Percentiles rank a stretch among this genome's conserved stretches.
These are phyloP conservation scores for Gossypium aridum DNA, from an alignment of 441 rosid genomes.

Conservation along the genomic window DNA sequence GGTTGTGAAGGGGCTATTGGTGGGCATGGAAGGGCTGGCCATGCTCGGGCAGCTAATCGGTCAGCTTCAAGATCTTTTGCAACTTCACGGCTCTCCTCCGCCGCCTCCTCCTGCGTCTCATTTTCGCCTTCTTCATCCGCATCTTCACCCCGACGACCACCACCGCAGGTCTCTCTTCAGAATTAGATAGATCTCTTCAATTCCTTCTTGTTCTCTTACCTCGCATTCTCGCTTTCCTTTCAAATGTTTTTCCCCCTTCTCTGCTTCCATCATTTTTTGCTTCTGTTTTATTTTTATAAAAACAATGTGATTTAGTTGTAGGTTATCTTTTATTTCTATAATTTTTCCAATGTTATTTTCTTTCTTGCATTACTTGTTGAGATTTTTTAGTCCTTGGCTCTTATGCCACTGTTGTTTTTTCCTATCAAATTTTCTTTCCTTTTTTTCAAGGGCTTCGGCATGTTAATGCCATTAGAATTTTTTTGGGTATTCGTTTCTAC, in stretches of 20 bases:
- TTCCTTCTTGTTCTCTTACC: slow-evolving; percentile 6
- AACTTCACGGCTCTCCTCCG: slow-evolving; percentile 65
- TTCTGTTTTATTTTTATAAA: not conserved
- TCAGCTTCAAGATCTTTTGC: slow-evolving; percentile 82
- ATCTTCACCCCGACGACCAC: slow-evolving; percentile 18
- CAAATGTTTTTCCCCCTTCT: not conserved
- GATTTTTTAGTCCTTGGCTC: not conserved
- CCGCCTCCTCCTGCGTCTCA: slow-evolving; percentile 26
- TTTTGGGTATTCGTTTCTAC: not conserved
- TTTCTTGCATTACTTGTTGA: not conserved
- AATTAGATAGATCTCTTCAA: slow-evolving; percentile 24
- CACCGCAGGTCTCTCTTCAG: slow-evolving; percentile 25
- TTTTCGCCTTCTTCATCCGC: slow-evolving; percentile 26
- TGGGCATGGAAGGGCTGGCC: slow-evolving; percentile 87
- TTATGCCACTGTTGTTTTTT: not conserved
- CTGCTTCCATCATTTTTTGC: not conserved
- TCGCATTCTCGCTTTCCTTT: not conserved
- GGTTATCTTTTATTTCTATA: not conserved
- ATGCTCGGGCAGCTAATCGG: slow-evolving; percentile 93
- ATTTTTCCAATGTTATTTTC: not conserved
- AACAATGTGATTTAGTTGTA: not conserved
- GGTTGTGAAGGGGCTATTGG: not conserved
- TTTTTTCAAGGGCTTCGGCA: not conserved
- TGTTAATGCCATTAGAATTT: not conserved
- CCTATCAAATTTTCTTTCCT: not conserved